Percentiles rank a stretch among this genome's conserved stretches.
These are phyloP conservation scores for Pyrus pyrifolia DNA, from an alignment of 306 rosid genomes.

Conservation along the genomic window DNA sequence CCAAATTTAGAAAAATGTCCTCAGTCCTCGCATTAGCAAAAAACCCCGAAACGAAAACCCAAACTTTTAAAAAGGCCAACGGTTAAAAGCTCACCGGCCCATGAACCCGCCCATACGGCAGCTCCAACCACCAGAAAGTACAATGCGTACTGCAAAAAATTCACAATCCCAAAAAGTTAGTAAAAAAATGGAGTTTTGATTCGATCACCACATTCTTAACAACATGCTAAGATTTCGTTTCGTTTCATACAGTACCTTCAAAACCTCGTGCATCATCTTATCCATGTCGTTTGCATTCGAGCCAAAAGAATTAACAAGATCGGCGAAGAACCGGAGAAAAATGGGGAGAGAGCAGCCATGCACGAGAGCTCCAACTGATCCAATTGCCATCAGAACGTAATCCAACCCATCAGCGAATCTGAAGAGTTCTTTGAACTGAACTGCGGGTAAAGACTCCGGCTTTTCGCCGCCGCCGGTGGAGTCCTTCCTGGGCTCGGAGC, in stretches of 20 bases:
- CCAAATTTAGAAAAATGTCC: neutral
- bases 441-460: slow-evolving; percentile 45
- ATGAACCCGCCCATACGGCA: slow-evolving; percentile 97
- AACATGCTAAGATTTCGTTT: too few species aligned
- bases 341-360: slow-evolving; percentile 93
- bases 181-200: slow-evolving; percentile 1
- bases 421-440: slow-evolving; percentile 64
- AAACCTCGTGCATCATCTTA: slow-evolving; percentile 85
- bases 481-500: slow-evolving; percentile 38
- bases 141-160: slow-evolving; percentile 81
- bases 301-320: slow-evolving; percentile 95
- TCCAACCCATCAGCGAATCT: slow-evolving; percentile 93
- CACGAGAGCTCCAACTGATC: slow-evolving; percentile 79
- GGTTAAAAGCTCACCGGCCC: slow-evolving; percentile 67
- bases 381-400: slow-evolving; percentile 70
- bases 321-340: slow-evolving; percentile 93
- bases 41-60: neutral
- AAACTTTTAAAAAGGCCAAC: neutral
- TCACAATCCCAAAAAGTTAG: neutral
- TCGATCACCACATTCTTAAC: too few species aligned
- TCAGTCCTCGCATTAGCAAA: neutral
- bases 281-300: slow-evolving; percentile 73
- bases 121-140: slow-evolving; percentile 97
- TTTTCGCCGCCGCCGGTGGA: slow-evolving; percentile 23
- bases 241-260: slow-evolving; percentile 42